Base-by-base conservation (phyloP, 1,139 yeast genomes). In the Pichia sp. region DNA sequence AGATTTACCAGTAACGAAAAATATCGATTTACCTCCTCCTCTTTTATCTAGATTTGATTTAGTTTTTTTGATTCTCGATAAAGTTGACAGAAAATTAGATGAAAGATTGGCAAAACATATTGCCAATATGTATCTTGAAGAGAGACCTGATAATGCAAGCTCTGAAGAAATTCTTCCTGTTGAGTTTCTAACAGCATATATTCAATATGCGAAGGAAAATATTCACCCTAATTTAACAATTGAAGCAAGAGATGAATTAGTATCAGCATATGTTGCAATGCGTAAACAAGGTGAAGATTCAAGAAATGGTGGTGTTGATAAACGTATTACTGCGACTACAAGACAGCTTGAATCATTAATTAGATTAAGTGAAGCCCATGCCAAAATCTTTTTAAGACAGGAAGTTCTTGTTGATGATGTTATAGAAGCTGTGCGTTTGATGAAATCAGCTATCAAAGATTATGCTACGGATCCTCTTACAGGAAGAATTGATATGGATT, bases 381-480 rank as follows among this genome's bases (percentile, higher is more conserved):
- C 99, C 3, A 89, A 88, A 63, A 84, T 93, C 95, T 77, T 96
- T 52, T 69, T 91, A 34, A 74, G 91, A 1, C 64, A 71, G 2
- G 61, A 58, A 1, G 99, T 91, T 5, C 82, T 79, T 40, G 68
- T 84, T 22, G 72, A 71, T 26, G 98, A 91, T 62, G 98, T 91
- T n/a, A 72, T 73, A 51, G 99, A 91, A 59, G 95, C 97, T 0
- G 96, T 89, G 3, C 74, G 98, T 50, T 70, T 91, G 51, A 91
- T 89, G 59, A 81, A 84, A 53, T 74, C 95, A 10, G 99, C 99
- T 19, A 85, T 91, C 51, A 91, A 91, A 62, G 97, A 91, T 52
- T 93, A 91, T 61, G 99, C 99, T 14, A 91, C 96, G 8, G 99
- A 91, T 64, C 98, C 97, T 25, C 71, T 83, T 33, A 89, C 98